A percentile compares a stretch with the other conserved stretches of the same genome.
Conservation (phyloP, 768 basidiomycete genomes). For the Lactifluus hygrophoroides region DNA sequence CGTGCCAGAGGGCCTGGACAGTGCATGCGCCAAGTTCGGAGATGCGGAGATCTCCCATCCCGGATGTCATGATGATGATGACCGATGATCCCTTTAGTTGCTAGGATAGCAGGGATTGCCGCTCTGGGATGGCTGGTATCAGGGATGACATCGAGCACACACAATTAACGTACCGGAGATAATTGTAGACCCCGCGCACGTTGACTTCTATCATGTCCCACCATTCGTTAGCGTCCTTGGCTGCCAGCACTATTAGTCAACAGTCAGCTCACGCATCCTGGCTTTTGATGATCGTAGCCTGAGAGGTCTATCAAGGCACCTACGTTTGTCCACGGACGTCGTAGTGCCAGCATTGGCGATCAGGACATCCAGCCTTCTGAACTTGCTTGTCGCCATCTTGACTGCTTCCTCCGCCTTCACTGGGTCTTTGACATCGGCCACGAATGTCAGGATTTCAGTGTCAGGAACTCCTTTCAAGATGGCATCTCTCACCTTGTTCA, state of each 20-base stretch:
- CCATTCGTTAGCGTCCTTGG: conserved; percentile 2
- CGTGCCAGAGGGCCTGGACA: too few relatives aligned
- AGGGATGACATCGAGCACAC: neutral
- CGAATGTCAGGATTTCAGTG: conserved; percentile 11
- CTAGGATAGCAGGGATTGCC: neutral
- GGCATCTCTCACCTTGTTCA: too few relatives aligned
- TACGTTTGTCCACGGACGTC: neutral
- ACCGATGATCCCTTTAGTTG: conserved; percentile 7
- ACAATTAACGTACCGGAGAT: conserved; percentile 7
- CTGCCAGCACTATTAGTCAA: neutral
- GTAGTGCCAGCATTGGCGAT: too few relatives aligned
- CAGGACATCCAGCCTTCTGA: too few relatives aligned
- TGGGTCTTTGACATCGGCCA: conserved; percentile 23
- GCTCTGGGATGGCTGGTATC: too few relatives aligned
- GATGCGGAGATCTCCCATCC: neutral
- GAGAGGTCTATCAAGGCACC: neutral
- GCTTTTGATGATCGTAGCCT: neutral
- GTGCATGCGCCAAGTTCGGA: too few relatives aligned
- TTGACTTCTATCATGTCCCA: conserved; percentile 7
- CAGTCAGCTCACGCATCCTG: neutral
- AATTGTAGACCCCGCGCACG: conserved; percentile 6
- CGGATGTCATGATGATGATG: neutral
- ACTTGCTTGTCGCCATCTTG: too few relatives aligned
- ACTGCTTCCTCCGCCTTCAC: too few relatives aligned
- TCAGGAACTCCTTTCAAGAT: conserved; percentile 18